phyloP scores from a whole-genome alignment of 78 protist genomes.

The Dictyostelium intermedium region DNA sequence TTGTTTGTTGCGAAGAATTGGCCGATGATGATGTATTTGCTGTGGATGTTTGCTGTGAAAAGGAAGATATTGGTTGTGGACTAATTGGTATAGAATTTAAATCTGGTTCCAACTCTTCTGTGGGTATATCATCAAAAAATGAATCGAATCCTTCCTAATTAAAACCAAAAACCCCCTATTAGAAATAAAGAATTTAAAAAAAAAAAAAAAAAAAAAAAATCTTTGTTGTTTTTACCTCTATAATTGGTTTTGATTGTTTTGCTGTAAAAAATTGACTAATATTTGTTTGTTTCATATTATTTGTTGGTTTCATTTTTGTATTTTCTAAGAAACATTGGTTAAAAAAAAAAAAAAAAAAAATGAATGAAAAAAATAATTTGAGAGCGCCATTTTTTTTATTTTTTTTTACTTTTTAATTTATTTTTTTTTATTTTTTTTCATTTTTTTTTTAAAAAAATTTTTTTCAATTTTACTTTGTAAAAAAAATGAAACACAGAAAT shows the following conservation, averaged over 20 bases:
- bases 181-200: background rate
- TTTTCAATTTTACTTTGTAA: too few species aligned
- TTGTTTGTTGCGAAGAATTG: background rate
- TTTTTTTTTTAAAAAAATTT: too few species aligned
- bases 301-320: background rate
- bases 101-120: background rate
- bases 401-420: too few species aligned
- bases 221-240: background rate
- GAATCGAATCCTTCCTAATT: slow-evolving; percentile 9
- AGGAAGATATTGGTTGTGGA: background rate
- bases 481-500: background rate
- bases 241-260: background rate
- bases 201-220: background rate
- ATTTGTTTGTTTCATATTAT: slow-evolving; percentile 17
- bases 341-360: too few species aligned
- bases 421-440: too few species aligned
- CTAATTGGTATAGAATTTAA: background rate
- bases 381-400: background rate
- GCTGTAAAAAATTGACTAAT: background rate
- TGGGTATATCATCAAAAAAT: slow-evolving; percentile 7
- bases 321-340: background rate
- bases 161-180: background rate
- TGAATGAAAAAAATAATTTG: too few species aligned
- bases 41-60: background rate
- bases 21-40: background rate